Evolutionary conservation across 177 flowering plant genomes (phyloP).

Genomic region (Vitis hybrid): DNA sequence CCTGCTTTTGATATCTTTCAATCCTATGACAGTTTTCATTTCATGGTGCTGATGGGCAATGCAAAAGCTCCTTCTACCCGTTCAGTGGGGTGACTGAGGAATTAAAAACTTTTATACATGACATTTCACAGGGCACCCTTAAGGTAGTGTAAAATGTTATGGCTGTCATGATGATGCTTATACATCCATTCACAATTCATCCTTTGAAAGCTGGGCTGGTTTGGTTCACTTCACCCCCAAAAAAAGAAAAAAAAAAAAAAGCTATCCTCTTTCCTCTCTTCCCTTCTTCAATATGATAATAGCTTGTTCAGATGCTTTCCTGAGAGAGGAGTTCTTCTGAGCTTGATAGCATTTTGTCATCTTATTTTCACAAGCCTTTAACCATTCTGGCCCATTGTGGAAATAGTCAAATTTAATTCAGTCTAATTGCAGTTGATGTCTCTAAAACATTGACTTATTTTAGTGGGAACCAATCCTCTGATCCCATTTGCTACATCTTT

Average conservation of each 20-base stretch:
- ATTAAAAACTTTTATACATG: constrained; percentile 63
- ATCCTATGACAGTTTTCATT: constrained; percentile 50
- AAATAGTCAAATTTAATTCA: background rate
- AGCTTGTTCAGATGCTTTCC: background rate
- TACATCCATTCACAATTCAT: background rate
- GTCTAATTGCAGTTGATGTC: too few relatives aligned
- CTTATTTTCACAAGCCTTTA: background rate
- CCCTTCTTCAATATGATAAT: background rate
- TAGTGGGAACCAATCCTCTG: background rate
- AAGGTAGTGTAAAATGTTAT: constrained; percentile 39
- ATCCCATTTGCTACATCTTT: constrained; percentile 7
- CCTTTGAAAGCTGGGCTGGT: too few relatives aligned
- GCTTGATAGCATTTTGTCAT: background rate
- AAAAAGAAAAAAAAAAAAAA: too few relatives aligned
- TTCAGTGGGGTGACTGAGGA: constrained; percentile 89
- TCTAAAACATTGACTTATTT: background rate
- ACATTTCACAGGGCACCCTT: constrained; percentile 49
- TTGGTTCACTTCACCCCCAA: too few relatives aligned
- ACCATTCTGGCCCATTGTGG: background rate
- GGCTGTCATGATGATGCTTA: background rate
- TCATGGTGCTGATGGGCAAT: constrained; percentile 47
- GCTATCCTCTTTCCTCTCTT: too few relatives aligned
- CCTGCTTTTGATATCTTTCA: constrained; percentile 2
- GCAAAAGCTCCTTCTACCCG: constrained; percentile 56
- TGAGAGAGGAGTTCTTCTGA: background rate